These are phyloP conservation scores for Suillus alpinus DNA, from an alignment of 768 basidiomycete genomes.

Conservation along the genomic window DNA sequence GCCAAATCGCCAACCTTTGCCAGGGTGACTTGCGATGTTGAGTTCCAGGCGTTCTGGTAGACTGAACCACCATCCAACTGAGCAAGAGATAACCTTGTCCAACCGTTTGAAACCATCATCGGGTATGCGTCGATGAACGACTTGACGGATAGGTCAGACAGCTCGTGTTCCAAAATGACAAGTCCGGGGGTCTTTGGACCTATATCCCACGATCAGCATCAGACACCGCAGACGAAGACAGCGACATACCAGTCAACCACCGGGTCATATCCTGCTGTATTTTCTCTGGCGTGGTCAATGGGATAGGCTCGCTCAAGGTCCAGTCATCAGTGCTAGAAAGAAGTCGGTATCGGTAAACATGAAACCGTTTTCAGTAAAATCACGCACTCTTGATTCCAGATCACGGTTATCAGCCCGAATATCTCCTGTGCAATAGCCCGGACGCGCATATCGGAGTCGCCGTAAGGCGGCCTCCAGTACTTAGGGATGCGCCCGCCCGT, in stretches of 20 bases:
- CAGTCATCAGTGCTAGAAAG: conserved; percentile 68
- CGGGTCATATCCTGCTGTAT: conserved; percentile 49
- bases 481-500: conserved; percentile 72
- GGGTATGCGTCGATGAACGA: conserved; percentile 70
- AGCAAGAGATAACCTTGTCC: conserved; percentile 63
- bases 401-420: conserved; percentile 79
- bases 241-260: conserved; percentile 52
- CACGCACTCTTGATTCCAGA: conserved; percentile 88
- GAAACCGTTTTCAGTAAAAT: not conserved
- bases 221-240: not conserved
- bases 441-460: conserved; percentile 82
- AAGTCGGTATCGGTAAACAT: conserved; percentile 1
- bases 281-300: conserved; percentile 41
- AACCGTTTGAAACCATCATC: conserved; percentile 62
- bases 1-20: conserved; percentile 20
- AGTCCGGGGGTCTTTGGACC: conserved; percentile 78
- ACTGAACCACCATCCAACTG: conserved; percentile 35
- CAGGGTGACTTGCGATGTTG: conserved; percentile 24
- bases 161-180: conserved; percentile 83
- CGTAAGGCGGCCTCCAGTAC: conserved; percentile 90
- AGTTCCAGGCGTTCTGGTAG: conserved; percentile 47
- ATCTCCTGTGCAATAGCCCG: conserved; percentile 82
- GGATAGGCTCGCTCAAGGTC: conserved; percentile 45
- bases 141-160: conserved; percentile 53
- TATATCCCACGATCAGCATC: conserved; percentile 18